Evolutionary conservation across 1,284 basidiomycete genomes (phyloP), one percentile per base, ranked within the genome.

Genomic region (Cystobasidium slooffiae): DNA sequence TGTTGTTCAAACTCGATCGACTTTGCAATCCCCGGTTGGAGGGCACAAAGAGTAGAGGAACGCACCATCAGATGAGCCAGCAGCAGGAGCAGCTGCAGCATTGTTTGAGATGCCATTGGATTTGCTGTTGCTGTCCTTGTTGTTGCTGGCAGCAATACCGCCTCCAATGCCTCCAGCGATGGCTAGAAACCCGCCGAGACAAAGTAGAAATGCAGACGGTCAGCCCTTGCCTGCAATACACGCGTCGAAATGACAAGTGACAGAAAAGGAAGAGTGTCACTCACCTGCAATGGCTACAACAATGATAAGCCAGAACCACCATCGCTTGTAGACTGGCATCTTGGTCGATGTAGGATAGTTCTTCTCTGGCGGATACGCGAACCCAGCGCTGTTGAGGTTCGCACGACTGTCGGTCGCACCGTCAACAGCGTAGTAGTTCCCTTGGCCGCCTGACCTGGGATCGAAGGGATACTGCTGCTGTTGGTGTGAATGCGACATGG

Each of bases 1-100:
- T 31, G 8, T 18, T 41, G 16, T 43, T 14, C 10, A 7, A 59
- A 18, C 56, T 12, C 61, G 61, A 63, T 63, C 61, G 61, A n/a
- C 6, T 31, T 16, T 24, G 8, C 47, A 37, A 44, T 68, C 62
- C 75, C 73, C 69, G 31, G 66, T n/a, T 76, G 44, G 61, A 18
- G 74, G 53, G 56, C 14, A 49, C 61, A 52, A 76, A 20, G 59
- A 37, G 39, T 47, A 56, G 55, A 77, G 70, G 8, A 20, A 86
- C 89, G 84, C 82, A 92, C 64, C 47, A 66, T 66, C 64, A 49
- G 44, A 39, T 20, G 64, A 66, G n/a, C 24, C 64, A 66, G 64
- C 64, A 16, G 64, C 64, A 20, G 64, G 64, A 39, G 64, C 64
- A 53, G 47, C 46, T 41, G 68, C 64, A 16, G 61, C 55, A 56